These are phyloP conservation scores for Anthracocystis panici-leucophaei DNA, from an alignment of 1,284 basidiomycete species.

Conservation along the genomic window DNA sequence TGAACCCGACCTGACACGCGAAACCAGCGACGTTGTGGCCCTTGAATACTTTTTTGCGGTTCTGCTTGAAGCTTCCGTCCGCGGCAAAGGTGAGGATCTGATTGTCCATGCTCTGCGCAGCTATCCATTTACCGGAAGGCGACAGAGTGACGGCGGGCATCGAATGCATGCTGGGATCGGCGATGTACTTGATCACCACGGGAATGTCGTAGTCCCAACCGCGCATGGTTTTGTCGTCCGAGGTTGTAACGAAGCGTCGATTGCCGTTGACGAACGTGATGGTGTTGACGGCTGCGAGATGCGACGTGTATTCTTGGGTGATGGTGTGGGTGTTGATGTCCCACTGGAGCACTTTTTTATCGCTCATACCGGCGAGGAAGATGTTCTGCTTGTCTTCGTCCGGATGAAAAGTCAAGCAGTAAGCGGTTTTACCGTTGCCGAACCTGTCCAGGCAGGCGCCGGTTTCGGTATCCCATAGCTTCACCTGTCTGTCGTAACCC, in stretches of 20 bases:
- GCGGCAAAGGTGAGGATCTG: conserved; percentile 96
- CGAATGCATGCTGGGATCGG: conserved; percentile 99
- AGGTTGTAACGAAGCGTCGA: conserved; percentile 94
- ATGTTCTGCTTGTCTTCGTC: conserved; percentile 95
- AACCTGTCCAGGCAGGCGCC: conserved; percentile 94
- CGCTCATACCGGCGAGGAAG: conserved; percentile 97
- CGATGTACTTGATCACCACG: conserved; percentile 99
- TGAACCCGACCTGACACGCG: conserved; percentile 95
- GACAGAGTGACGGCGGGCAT: conserved; percentile 97
- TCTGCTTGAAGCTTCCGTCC: conserved; percentile 87
- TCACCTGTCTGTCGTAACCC: conserved; percentile 95
- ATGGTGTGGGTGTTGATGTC: conserved; percentile 93
- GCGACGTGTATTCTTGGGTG: conserved; percentile 97
- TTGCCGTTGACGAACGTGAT: conserved; percentile 98
- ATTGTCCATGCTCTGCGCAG: conserved; percentile 96
- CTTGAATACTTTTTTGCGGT: conserved; percentile 96
- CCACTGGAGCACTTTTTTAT: conserved; percentile 99
- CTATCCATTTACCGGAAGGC: conserved; percentile 94
- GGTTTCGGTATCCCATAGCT: conserved; percentile 99
- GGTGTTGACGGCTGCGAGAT: conserved; percentile 96
- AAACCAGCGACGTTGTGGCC: conserved; percentile 97
- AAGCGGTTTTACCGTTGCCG: conserved; percentile 94
- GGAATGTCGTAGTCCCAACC: conserved; percentile 93
- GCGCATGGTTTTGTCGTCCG: conserved; percentile 98
- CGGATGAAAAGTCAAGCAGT: conserved; percentile 94